A percentile compares a stretch with the other conserved stretches of the same genome.
Conservation (phyloP, 257 asterid genomes). For the Voacanga thouarsii region DNA sequence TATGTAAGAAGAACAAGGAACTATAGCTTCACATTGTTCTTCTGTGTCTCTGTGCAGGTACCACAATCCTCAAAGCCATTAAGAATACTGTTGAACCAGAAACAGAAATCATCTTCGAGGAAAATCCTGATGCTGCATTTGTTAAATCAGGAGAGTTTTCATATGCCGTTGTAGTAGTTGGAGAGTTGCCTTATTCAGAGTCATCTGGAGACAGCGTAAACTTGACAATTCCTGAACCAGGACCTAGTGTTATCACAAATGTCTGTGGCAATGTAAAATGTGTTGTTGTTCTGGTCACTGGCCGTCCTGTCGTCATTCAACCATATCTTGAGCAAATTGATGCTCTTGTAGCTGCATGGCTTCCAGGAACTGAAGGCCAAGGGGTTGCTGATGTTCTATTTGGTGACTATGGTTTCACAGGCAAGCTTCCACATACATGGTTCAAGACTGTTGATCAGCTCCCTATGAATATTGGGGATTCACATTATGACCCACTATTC, state of each 20-base stretch:
- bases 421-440: slow-evolving; percentile 45
- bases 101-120: slow-evolving; percentile 34
- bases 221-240: slow-evolving; percentile 42
- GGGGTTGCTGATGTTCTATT: slow-evolving; percentile 46
- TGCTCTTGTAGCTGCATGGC: slow-evolving; percentile 49
- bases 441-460: slow-evolving; percentile 46
- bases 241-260: slow-evolving; percentile 30
- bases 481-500: slow-evolving; percentile 46
- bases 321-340: slow-evolving; percentile 35
- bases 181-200: slow-evolving; percentile 53
- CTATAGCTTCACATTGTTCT: background rate
- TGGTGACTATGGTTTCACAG: slow-evolving; percentile 45
- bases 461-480: slow-evolving; percentile 51
- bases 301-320: slow-evolving; percentile 42
- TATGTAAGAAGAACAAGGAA: background rate
- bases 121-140: slow-evolving; percentile 35
- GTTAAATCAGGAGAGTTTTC: slow-evolving; percentile 28
- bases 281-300: slow-evolving; percentile 37
- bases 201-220: slow-evolving; percentile 38
- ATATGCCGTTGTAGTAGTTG: slow-evolving; percentile 48
- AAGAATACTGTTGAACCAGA: slow-evolving; percentile 30
- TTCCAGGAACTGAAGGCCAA: slow-evolving; percentile 53
- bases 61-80: slow-evolving; percentile 43
- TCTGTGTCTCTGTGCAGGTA: slow-evolving; percentile 26
- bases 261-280: slow-evolving; percentile 40